Base-by-base conservation (phyloP, 1,284 basidiomycete genomes). In the Fomitopsis schrenkii region DNA sequence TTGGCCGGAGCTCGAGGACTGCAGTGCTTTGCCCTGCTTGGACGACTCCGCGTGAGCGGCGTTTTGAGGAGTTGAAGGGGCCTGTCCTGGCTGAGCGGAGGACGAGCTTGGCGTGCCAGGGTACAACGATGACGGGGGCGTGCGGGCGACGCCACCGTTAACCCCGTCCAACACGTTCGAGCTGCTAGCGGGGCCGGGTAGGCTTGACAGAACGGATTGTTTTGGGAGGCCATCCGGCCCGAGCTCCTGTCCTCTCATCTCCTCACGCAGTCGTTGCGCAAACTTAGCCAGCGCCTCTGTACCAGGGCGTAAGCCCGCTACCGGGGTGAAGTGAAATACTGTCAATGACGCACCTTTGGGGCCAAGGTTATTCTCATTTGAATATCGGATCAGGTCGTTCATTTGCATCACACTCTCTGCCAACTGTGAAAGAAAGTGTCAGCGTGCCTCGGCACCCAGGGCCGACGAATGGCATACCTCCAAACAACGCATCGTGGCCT, bases 401-500 rank as follows among this genome's bases (percentile, higher is more conserved):
- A 93, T 91, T 59, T 86, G 82, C 52, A 80, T 82, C 3, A 91
- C 87, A 68, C 87, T 90, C 72, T 92, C 90, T 44, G 90, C 89
- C 60, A 90, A 75, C 87, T 90, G 66, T 5, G 60, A 28, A 3
- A 15, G 40, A n/a, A 36, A n/a, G 12, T 10, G 42, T 61, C 40
- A 61, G 50, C 26, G 4, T 15, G 14, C 6, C 40, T 17, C 38
- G n/a, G 28, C 41, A 10, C 59, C 30, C 56, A 57, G 33, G 28
- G 46, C 41, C 50, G 70, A n/a, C 9, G 3, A 1, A 10, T 15
- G 6, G 59, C 68, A 15, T 75, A 91, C 88, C 81, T 93, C 90
- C 36, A 93, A 76, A 79, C 90, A 91, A 62, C 90, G 80, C 91
- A 93, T 92, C 19, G 90, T 91, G 2, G 90, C 89, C 70, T 93